Evolutionary conservation across 2,329 filamentous ascomycete genomes (phyloP), one percentile per base, ranked within the genome.

Genomic region (Fusarium anthophilum): DNA sequence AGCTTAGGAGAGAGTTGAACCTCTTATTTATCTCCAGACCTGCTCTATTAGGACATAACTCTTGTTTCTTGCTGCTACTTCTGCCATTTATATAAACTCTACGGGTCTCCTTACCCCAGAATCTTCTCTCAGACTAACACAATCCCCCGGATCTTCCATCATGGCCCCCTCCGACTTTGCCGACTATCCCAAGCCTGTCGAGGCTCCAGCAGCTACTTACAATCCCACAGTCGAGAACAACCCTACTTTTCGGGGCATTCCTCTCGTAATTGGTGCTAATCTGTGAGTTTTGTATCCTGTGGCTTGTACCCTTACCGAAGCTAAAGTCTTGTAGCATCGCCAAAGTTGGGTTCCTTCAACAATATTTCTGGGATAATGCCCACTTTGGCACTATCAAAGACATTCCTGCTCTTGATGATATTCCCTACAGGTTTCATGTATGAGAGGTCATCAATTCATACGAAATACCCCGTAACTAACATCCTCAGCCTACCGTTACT

Each of bases 301-400:
- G 18, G 7, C 30, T 37, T 20, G 59, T 14, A 12, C 18, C 4
- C 65, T n/a, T 70, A n/a, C 18, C 9, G 13, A 65, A 50, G 53
- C 61, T 70, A 63, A 74, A 28, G 30, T 64, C 5, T 30, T n/a
- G 6, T 57, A 93, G 91, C 26, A 82, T 95, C 48, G 85, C 89
- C 3, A 89, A 88, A 32, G 83, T 91, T n/a, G 83, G 85, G 17
- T 86, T 88, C 48, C 71, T 96, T 14, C 91, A 93, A 68, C 88
- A 86, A 63, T 82, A 89, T 51, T 86, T 95, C 70, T 97, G 92
- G 91, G 84, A 83, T 55, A 94, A 94, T 83, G 91, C 93, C 54
- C 82, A 87, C 35, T 89, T 91, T 64, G 84, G 83, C 37, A 79
- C 77, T 24, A 78, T 88, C 69, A 86, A 85, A 66, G 80, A 86